Conservation (phyloP, 805 yeast genomes). For the Yarrowia hollandica region DNA sequence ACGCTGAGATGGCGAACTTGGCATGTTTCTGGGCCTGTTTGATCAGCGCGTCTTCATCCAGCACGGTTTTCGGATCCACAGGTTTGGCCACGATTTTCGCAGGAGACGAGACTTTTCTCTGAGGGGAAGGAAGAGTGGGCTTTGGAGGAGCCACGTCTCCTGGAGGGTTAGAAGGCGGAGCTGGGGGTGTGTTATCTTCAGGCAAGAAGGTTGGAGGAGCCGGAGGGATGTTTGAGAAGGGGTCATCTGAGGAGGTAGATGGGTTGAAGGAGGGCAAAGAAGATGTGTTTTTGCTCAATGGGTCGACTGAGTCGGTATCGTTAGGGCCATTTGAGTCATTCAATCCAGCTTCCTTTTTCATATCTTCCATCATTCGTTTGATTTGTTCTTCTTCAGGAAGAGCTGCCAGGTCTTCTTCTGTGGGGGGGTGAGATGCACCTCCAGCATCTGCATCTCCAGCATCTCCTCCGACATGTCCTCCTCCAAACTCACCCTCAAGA, state of each 20-base stretch:
- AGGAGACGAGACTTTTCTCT: constrained; percentile 25
- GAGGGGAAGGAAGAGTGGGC: constrained; percentile 27
- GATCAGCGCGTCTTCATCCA: constrained; percentile 44
- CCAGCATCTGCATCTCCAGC: background rate
- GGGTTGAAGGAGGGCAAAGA: background rate
- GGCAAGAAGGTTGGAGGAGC: constrained; percentile 6
- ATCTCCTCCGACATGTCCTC: too few species aligned
- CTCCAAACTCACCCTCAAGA: too few species aligned
- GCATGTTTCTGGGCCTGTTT: constrained; percentile 60
- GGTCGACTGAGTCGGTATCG: background rate
- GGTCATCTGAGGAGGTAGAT: background rate
- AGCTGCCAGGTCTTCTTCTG: constrained; percentile 8
- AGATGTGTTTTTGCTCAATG: background rate
- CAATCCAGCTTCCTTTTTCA: background rate
- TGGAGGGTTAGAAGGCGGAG: constrained; percentile 23
- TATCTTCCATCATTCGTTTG: constrained; percentile 2
- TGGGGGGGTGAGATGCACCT: background rate
- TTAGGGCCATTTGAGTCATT: background rate
- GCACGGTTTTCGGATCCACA: constrained; percentile 33
- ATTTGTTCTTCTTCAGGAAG: constrained; percentile 11
- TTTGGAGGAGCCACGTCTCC: constrained; percentile 30
- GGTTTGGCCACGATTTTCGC: constrained; percentile 16
- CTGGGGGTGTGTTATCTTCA: constrained; percentile 1
- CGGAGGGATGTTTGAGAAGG: constrained; percentile 9
- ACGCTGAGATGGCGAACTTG: constrained; percentile 69